A percentile compares a stretch with the other conserved stretches of the same genome.
Evolutionary conservation across 2,329 filamentous ascomycete genomes (phyloP).

Genomic region (Dactylellina drechsleri): DNA sequence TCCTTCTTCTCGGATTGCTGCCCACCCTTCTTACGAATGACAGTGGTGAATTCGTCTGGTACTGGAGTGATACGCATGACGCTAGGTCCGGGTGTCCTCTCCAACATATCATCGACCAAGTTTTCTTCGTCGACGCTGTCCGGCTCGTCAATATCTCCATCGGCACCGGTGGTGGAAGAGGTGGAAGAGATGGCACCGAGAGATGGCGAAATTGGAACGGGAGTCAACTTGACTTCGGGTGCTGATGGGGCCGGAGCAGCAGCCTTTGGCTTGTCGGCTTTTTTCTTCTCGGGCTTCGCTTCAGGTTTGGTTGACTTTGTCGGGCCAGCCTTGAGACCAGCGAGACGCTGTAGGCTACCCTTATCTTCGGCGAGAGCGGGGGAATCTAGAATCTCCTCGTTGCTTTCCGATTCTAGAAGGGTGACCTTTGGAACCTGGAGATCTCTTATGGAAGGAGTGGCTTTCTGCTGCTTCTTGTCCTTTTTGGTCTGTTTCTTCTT

Average conservation of each 20-base stretch:
- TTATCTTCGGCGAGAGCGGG: slow-evolving; percentile 39
- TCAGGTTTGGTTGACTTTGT: slow-evolving; percentile 37
- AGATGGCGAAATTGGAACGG: slow-evolving; percentile 41
- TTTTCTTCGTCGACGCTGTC: slow-evolving; percentile 44
- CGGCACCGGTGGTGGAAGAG: slow-evolving; percentile 50
- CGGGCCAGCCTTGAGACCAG: slow-evolving; percentile 41
- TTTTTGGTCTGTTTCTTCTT: slow-evolving; percentile 48
- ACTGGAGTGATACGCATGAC: slow-evolving; percentile 47
- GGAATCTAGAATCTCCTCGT: slow-evolving; percentile 36
- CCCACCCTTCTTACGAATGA: slow-evolving; percentile 46
- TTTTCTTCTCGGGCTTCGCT: slow-evolving; percentile 45
- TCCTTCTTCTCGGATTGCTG: slow-evolving; percentile 48
- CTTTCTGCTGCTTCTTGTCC: slow-evolving; percentile 46
- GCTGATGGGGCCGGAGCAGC: slow-evolving; percentile 18
- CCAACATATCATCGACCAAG: slow-evolving; percentile 47
- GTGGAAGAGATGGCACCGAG: slow-evolving; percentile 49
- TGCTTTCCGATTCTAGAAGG: slow-evolving; percentile 26
- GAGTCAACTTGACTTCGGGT: slow-evolving; percentile 32
- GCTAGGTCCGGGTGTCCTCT: slow-evolving; percentile 40
- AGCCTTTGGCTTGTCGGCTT: slow-evolving; percentile 47
- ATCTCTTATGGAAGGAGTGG: slow-evolving; percentile 9
- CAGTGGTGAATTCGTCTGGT: slow-evolving; percentile 50
- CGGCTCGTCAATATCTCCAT: slow-evolving; percentile 50
- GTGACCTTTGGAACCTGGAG: slow-evolving; percentile 47
- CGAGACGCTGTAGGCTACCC: slow-evolving; percentile 51